phyloP scores from a whole-genome alignment of 768 basidiomycete genomes.

The Kwoniella pini region DNA sequence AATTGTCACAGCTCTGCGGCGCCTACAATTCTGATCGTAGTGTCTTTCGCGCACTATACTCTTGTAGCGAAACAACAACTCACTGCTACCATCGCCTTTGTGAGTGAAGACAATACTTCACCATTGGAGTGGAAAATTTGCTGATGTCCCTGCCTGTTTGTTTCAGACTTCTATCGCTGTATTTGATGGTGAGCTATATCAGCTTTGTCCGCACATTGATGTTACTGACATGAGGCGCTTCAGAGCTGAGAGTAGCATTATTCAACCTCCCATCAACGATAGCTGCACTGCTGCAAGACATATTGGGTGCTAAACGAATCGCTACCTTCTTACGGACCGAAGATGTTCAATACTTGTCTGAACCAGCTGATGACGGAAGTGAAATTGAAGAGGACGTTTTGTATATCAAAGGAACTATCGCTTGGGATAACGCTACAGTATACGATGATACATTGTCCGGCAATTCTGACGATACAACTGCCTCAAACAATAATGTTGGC shows the following conservation, averaged over 20 bases:
- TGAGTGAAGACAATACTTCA: too few relatives aligned
- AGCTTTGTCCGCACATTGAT: not conserved
- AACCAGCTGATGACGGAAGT: not conserved
- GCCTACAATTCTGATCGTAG: slow-evolving; percentile 35
- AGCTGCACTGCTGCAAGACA: slow-evolving; percentile 28
- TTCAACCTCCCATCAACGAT: slow-evolving; percentile 22
- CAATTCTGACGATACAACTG: not conserved
- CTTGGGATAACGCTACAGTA: slow-evolving; percentile 20
- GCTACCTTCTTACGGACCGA: slow-evolving; percentile 22
- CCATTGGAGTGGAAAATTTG: too few relatives aligned
- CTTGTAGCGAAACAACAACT: slow-evolving; percentile 31
- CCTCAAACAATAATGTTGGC: not conserved
- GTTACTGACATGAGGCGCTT: not conserved
- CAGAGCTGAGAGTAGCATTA: slow-evolving; percentile 31
- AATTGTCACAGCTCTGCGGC: slow-evolving; percentile 17
- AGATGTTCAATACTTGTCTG: slow-evolving; percentile 38
- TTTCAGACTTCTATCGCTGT: slow-evolving; percentile 45
- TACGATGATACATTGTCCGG: slow-evolving; percentile 1
- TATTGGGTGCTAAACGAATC: slow-evolving; percentile 36
- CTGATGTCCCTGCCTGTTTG: too few relatives aligned
- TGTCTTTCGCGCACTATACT: slow-evolving; percentile 47
- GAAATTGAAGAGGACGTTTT: slow-evolving; percentile 5
- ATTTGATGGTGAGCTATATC: slow-evolving; percentile 29
- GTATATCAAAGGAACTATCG: slow-evolving; percentile 26
- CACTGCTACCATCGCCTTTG: slow-evolving; percentile 43